Conservation (phyloP, 1,139 yeast species). For the Arxiozyma telluris region DNA sequence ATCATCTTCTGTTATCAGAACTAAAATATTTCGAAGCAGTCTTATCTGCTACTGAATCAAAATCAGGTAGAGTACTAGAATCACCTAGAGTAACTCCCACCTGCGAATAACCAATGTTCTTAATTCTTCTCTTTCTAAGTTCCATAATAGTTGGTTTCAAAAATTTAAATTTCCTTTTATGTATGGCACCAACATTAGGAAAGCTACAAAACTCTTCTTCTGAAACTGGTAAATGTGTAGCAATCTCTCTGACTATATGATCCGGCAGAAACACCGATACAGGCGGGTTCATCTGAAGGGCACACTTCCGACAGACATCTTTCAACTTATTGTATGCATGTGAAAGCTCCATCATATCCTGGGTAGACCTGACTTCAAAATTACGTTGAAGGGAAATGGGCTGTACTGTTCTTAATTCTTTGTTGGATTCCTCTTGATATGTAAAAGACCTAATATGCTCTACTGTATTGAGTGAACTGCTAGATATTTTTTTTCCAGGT, state of each 20-base stretch:
- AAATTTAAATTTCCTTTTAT: slow-evolving; percentile 37
- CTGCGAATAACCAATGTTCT: not conserved
- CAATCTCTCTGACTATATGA: slow-evolving; percentile 45
- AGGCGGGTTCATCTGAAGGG: slow-evolving; percentile 34
- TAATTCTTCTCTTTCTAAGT: slow-evolving; percentile 31
- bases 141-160: slow-evolving; percentile 40
- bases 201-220: slow-evolving; percentile 43
- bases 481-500: not conserved
- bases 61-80: slow-evolving; percentile 12
- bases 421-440: slow-evolving; percentile 6
- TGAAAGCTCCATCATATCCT: slow-evolving; percentile 23
- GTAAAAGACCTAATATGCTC: slow-evolving; percentile 24
- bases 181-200: slow-evolving; percentile 36
- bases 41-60: slow-evolving; percentile 4
- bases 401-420: not conserved
- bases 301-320: slow-evolving; percentile 38
- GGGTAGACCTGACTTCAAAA: slow-evolving; percentile 22
- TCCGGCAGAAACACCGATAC: slow-evolving; percentile 40
- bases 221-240: slow-evolving; percentile 45
- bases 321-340: slow-evolving; percentile 36
- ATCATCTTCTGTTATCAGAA: not conserved
- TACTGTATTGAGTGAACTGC: slow-evolving; percentile 3
- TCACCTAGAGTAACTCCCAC: slow-evolving; percentile 11
- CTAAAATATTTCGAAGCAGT: slow-evolving; percentile 16
- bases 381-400: slow-evolving; percentile 17